Conservation (phyloP, 345 rosid species). For the Euphorbia peplus region DNA sequence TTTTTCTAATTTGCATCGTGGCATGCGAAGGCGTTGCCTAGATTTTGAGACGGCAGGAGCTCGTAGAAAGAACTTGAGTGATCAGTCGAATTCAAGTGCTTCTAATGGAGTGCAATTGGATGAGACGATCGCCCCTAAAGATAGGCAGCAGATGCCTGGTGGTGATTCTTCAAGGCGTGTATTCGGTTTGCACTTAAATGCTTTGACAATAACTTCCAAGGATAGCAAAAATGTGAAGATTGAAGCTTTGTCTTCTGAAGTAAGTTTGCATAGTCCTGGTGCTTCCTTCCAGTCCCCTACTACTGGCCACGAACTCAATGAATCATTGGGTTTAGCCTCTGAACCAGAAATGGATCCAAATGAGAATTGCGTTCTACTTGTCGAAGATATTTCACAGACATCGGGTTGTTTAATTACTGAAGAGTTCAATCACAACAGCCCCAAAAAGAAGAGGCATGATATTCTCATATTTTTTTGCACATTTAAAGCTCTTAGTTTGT, state of each 20-base stretch:
- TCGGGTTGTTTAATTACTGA: constrained; percentile 40
- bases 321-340: constrained; percentile 37
- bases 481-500: background rate
- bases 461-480: background rate
- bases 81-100: constrained; percentile 32
- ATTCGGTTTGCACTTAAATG: constrained; percentile 88
- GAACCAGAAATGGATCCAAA: constrained; percentile 39
- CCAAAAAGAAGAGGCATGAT: constrained; percentile 73
- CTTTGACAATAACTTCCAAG: constrained; percentile 56
- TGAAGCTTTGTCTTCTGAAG: constrained; percentile 42
- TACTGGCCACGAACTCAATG: constrained; percentile 37
- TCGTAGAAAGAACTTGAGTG: constrained; percentile 43
- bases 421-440: constrained; percentile 63
- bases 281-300: constrained; percentile 38
- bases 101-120: constrained; percentile 25
- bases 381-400: constrained; percentile 52
- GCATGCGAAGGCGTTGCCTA: constrained; percentile 89
- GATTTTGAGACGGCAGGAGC: constrained; percentile 75
- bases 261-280: constrained; percentile 38
- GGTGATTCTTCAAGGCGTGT: constrained; percentile 47
- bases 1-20: constrained; percentile 59
- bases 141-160: constrained; percentile 37
- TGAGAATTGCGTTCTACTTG: constrained; percentile 34
- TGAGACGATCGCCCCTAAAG: constrained; percentile 25
- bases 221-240: constrained; percentile 36